These are phyloP conservation scores for Candida orba DNA, from an alignment of 805 yeast species.

Conservation along the genomic window DNA sequence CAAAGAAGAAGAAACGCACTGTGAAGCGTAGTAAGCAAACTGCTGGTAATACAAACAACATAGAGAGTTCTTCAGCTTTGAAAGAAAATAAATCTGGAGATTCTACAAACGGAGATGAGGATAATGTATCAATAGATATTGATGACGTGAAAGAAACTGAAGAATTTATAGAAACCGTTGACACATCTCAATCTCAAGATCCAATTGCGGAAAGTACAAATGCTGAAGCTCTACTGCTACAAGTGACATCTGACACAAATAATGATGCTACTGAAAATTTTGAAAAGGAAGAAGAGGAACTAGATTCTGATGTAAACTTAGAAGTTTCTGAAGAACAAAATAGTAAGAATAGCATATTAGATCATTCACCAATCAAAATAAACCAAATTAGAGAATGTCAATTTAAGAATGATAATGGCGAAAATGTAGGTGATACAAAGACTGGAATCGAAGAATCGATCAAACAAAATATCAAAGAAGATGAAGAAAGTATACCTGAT, in stretches of 20 bases:
- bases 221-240: too few relatives aligned
- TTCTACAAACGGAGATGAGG: background rate
- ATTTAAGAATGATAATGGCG: background rate
- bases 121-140: background rate
- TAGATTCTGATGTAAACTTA: background rate
- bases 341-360: background rate
- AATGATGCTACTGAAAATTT: too few relatives aligned
- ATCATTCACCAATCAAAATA: too few relatives aligned
- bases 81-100: background rate
- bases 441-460: background rate
- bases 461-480: background rate
- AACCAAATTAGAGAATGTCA: background rate
- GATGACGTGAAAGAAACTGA: slow-evolving; percentile 1
- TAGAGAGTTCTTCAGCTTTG: background rate
- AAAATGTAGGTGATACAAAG: background rate
- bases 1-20: slow-evolving; percentile 15
- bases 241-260: too few relatives aligned
- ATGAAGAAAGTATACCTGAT: too few relatives aligned
- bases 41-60: too few relatives aligned
- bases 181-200: background rate
- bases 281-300: background rate
- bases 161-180: background rate
- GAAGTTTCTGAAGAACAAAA: too few relatives aligned
- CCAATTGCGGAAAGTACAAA: background rate
- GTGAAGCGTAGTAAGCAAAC: background rate